A percentile compares a stretch with the other conserved stretches of the same genome.
Evolutionary conservation across 1,284 basidiomycete genomes (phyloP).

Genomic region (Pseudozyma flocculosa): DNA sequence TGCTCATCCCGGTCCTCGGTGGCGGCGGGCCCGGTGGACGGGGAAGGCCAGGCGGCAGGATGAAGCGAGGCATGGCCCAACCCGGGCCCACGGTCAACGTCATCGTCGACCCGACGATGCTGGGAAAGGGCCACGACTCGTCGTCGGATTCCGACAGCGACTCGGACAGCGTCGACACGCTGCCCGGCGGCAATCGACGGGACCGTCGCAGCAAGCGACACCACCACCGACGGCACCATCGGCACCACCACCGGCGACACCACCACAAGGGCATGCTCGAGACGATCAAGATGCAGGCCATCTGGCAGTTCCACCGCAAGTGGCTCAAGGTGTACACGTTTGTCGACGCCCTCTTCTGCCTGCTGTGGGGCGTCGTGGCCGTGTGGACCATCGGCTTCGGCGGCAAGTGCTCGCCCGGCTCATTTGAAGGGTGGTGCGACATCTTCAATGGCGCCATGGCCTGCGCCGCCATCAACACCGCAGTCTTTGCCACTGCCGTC

Average conservation of each 20-base stretch:
- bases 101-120: constrained; percentile 40
- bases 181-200: constrained; percentile 14
- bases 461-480: constrained; percentile 20
- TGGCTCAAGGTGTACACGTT: constrained; percentile 31
- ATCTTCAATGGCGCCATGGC: constrained; percentile 44
- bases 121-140: constrained; percentile 11
- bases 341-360: constrained; percentile 35
- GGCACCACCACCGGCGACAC: background rate
- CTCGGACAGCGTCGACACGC: constrained; percentile 6
- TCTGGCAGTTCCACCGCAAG: constrained; percentile 26
- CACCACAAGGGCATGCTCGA: constrained; percentile 32
- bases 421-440: constrained; percentile 39
- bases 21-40: background rate
- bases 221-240: background rate
- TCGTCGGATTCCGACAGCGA: constrained; percentile 14
- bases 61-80: constrained; percentile 3
- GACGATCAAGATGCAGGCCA: constrained; percentile 32
- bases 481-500: constrained; percentile 19
- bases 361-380: constrained; percentile 35
- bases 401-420: constrained; percentile 27
- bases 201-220: constrained; percentile 4
- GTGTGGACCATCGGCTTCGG: constrained; percentile 33
- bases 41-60: background rate
- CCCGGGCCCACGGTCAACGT: constrained; percentile 40
- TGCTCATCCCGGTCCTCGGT: constrained; percentile 12